Conservation (phyloP, 1,284 basidiomycete species). For the Tremellales sp. region DNA sequence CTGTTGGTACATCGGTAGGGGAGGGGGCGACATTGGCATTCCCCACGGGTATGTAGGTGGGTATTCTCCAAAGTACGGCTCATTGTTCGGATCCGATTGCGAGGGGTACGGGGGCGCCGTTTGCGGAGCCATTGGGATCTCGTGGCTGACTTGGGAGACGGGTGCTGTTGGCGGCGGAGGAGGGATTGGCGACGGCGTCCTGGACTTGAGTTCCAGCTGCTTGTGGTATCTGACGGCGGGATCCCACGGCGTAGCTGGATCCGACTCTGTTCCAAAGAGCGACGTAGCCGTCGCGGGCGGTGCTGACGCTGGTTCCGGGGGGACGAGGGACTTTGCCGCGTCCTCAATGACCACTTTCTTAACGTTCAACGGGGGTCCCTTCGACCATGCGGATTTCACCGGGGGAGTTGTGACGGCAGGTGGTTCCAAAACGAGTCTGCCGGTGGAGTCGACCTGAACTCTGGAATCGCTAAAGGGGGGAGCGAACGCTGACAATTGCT, state of each 20-base stretch:
- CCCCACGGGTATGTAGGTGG: conserved; percentile 36
- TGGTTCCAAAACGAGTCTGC: conserved; percentile 10
- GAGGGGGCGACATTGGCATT: conserved; percentile 34
- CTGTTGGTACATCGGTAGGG: conserved; percentile 2
- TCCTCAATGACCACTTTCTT: conserved; percentile 19
- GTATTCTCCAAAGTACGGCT: too few relatives aligned
- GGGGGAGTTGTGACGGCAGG: not conserved
- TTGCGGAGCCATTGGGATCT: too few relatives aligned
- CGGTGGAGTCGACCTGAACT: conserved; percentile 15
- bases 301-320: not conserved
- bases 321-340: not conserved
- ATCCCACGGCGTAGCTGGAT: conserved; percentile 39
- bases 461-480: conserved; percentile 18
- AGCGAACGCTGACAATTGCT: conserved; percentile 24
- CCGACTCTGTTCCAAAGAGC: conserved; percentile 37
- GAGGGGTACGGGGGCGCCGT: too few relatives aligned
- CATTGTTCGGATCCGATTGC: too few relatives aligned
- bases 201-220: conserved; percentile 12
- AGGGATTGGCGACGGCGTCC: too few relatives aligned
- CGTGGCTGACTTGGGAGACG: too few relatives aligned
- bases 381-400: conserved; percentile 22
- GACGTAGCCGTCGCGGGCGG: conserved; percentile 26
- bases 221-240: conserved; percentile 15
- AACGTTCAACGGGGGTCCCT: conserved; percentile 21
- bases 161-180: too few relatives aligned